phyloP scores from a whole-genome alignment of 2,329 filamentous ascomycete genomes.

The Acrodontium crateriforme region DNA sequence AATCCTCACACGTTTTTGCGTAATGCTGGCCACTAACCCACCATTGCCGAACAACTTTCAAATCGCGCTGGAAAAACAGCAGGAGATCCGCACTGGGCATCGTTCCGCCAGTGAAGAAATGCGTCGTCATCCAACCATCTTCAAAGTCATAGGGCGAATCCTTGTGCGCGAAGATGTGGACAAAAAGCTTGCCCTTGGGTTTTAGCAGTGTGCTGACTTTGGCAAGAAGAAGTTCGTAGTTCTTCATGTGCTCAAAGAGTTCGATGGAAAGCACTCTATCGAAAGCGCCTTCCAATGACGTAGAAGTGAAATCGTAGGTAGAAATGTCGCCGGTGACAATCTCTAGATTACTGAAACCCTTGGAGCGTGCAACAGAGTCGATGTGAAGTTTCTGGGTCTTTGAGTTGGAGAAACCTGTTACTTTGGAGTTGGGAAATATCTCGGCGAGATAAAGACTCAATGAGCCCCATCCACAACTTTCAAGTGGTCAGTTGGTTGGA shows the following conservation, averaged over 20 bases:
- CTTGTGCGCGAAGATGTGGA: conserved; percentile 54
- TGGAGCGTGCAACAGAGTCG: conserved; percentile 41
- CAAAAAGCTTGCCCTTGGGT: conserved; percentile 51
- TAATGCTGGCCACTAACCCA: conserved; percentile 58
- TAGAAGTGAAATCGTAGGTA: conserved; percentile 47
- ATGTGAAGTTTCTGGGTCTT: conserved; percentile 55
- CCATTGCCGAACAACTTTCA: conserved; percentile 50
- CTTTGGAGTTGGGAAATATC: conserved; percentile 44
- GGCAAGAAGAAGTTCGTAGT: conserved; percentile 52
- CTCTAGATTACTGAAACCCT: conserved; percentile 45
- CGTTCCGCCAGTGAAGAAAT: conserved; percentile 61
- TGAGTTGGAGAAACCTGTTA: conserved; percentile 59
- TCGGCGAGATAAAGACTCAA: conserved; percentile 52
- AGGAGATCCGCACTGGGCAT: conserved; percentile 57
- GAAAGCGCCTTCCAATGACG: conserved; percentile 28
- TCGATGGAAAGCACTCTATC: conserved; percentile 57
- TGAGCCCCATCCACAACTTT: conserved; percentile 56
- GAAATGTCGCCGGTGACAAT: conserved; percentile 56
- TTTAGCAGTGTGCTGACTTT: conserved; percentile 48
- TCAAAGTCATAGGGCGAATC: conserved; percentile 57
- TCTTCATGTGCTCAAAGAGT: conserved; percentile 67
- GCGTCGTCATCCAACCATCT: conserved; percentile 58
- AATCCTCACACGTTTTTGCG: conserved; percentile 57
- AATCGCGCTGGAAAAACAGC: conserved; percentile 50
- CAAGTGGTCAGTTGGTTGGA: neutral